Evolutionary conservation across 352 stramenopile species (phyloP), one percentile per base, ranked within the genome.

Genomic region (Phytopythium helicoides): DNA sequence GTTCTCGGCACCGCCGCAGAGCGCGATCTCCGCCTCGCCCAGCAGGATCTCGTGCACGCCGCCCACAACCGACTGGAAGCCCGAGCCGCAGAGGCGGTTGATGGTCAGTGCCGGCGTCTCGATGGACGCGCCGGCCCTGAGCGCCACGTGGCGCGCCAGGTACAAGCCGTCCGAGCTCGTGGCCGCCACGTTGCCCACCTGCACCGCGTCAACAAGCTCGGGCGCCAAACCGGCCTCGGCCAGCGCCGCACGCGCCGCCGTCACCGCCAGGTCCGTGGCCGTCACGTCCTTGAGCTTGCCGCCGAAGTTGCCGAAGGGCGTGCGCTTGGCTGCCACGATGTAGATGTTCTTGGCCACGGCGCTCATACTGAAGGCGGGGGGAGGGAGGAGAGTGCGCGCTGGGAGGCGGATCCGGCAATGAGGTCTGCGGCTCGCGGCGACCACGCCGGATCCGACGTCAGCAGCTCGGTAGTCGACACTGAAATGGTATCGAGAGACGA

Each of bases 151-250:
- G 46, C 97, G 87, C 22, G 95, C 71, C 18, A 99, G 81, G 68
- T 99, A 99, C 21, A 88, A 82, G 45, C 85, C 94, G 59, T 99
- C 96, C 6, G 82, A 54, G 26, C 83, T 97, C 38, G 94, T 97
- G 71, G 97, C 87, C 59, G 97, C 90, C 47, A 99, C 96, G 77
- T 99, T 99, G 37, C 96, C 97, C 39, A 99, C 90, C 66, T 98
- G 97, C 41, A 98, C 80, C 18, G 73, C 70, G 76, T 99, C 96
- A 19, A 99, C 81, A 33, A 87, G 58, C 28, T 58, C 52, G 12
- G 94, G 90, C 68, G 98, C 87, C 34, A 99, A 47, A 36, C 87
- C 75, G 33, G 69, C 78, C 16, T 78, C 67, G 15, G 73, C 68
- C 41, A 94, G 54, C 38, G 94, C 94, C 15, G 92, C 92, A 63